phyloP scores from a whole-genome alignment of 768 basidiomycete species.

The Suillus luteus region DNA sequence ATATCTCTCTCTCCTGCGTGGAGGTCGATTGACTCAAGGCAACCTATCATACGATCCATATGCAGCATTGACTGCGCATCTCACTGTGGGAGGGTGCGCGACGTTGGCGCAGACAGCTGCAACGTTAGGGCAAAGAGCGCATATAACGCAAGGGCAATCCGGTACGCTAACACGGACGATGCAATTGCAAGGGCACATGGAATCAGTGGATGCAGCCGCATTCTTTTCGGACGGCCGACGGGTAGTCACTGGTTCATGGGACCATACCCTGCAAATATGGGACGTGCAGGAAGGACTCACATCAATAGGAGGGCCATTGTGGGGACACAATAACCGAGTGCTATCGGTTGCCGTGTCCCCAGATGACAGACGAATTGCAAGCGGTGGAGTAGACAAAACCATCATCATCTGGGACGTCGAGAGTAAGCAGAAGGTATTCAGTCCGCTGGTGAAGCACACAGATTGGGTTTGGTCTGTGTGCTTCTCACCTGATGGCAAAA shows the following conservation, averaged over 20 bases:
- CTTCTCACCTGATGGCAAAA: not conserved
- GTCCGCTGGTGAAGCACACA: not conserved
- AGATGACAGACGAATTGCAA: slow-evolving; percentile 29
- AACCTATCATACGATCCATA: not conserved
- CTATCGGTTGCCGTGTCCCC: slow-evolving; percentile 32
- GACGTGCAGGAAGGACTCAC: slow-evolving; percentile 24
- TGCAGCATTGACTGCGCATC: not conserved
- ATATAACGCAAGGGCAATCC: not conserved
- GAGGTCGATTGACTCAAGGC: no score
- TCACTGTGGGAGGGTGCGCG: not conserved
- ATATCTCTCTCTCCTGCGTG: not conserved
- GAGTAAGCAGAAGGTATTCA: not conserved
- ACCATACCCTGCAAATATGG: slow-evolving; percentile 31
- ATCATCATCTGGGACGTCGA: slow-evolving; percentile 15
- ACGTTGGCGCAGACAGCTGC: not conserved
- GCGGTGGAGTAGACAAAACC: slow-evolving; percentile 27
- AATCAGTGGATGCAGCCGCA: slow-evolving; percentile 16
- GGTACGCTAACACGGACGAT: not conserved
- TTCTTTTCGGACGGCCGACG: slow-evolving; percentile 31
- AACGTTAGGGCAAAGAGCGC: no score
- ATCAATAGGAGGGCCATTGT: slow-evolving; percentile 17
- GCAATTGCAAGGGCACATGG: not conserved
- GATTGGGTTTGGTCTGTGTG: not conserved
- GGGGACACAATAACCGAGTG: slow-evolving; percentile 27
- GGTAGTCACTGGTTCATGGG: slow-evolving; percentile 26